Conservation (phyloP, 1,284 basidiomycete species). For the Blastosporella zonata region DNA sequence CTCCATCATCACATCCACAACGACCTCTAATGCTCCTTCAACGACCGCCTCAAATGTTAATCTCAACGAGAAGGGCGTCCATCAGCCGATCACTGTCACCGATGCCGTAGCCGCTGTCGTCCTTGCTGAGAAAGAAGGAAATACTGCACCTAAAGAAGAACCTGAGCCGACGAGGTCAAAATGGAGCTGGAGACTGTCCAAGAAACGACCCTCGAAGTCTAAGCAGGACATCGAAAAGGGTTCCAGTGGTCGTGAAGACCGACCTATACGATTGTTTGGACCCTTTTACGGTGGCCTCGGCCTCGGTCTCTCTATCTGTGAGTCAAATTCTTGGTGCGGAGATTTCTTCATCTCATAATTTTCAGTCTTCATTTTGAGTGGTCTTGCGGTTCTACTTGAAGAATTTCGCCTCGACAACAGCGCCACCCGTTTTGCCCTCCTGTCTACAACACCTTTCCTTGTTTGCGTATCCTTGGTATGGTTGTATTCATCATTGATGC, state of each 20-base stretch:
- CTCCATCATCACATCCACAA: constrained; percentile 35
- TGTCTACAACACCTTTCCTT: constrained; percentile 63
- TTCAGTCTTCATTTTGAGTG: constrained; percentile 61
- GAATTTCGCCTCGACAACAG: constrained; percentile 69
- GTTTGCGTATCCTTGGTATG: constrained; percentile 71
- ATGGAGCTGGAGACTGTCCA: constrained; percentile 41
- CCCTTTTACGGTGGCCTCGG: constrained; percentile 77
- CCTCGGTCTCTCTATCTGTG: constrained; percentile 61
- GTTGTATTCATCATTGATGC: constrained; percentile 10
- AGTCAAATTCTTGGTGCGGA: constrained; percentile 22
- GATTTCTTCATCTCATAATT: constrained; percentile 8
- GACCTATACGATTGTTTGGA: constrained; percentile 72
- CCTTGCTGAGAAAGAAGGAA: constrained; percentile 33
- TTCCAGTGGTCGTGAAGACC: constrained; percentile 33
- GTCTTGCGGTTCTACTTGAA: constrained; percentile 54
- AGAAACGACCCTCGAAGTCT: constrained; percentile 34
- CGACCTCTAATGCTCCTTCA: constrained; percentile 37
- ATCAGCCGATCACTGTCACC: constrained; percentile 22
- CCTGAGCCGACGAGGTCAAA: constrained; percentile 21
- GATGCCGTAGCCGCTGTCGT: constrained; percentile 27
- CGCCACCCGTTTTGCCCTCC: constrained; percentile 60
- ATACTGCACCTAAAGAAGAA: constrained; percentile 14
- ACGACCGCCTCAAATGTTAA: constrained; percentile 50
- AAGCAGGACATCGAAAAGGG: constrained; percentile 51
- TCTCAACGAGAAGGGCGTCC: constrained; percentile 40